Percentiles rank a stretch among this genome's conserved stretches.
phyloP scores from a whole-genome alignment of 371 early-diverging fungal genomes.

The Mucor saturninus region DNA sequence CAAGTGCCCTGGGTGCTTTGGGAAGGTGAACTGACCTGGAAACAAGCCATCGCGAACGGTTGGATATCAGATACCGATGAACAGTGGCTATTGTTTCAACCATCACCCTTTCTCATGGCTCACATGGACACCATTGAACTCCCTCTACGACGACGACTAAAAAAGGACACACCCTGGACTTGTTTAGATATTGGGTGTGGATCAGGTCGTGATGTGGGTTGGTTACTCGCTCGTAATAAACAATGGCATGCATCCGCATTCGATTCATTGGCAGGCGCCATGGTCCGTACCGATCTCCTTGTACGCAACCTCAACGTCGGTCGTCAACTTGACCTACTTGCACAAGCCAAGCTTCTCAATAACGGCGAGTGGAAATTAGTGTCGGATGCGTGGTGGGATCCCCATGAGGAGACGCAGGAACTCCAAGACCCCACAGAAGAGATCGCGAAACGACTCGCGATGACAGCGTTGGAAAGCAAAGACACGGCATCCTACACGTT shows the following conservation, averaged over 20 bases:
- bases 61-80: neutral
- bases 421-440: neutral
- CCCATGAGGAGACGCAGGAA: constrained; percentile 38
- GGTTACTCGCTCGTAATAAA: constrained; percentile 33
- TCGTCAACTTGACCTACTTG: constrained; percentile 20
- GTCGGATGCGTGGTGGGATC: constrained; percentile 17
- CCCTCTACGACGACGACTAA: neutral
- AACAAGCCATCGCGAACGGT: neutral
- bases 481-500: neutral
- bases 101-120: constrained; percentile 37
- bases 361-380: constrained; percentile 37
- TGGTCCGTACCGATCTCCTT: constrained; percentile 38
- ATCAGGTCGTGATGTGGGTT: constrained; percentile 49
- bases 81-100: constrained; percentile 37
- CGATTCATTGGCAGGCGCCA: constrained; percentile 40
- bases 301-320: constrained; percentile 24
- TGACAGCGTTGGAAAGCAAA: neutral
- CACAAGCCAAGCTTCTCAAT: constrained; percentile 36
- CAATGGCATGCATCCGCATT: constrained; percentile 43
- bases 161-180: neutral
- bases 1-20: constrained; percentile 40
- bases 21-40: constrained; percentile 24
- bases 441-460: neutral
- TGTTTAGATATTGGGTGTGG: constrained; percentile 57
- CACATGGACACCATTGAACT: constrained; percentile 33